Evolutionary conservation across 2,329 filamentous ascomycete genomes (phyloP), one percentile per base, ranked within the genome.

Genomic region (Colletotrichum somersetense): DNA sequence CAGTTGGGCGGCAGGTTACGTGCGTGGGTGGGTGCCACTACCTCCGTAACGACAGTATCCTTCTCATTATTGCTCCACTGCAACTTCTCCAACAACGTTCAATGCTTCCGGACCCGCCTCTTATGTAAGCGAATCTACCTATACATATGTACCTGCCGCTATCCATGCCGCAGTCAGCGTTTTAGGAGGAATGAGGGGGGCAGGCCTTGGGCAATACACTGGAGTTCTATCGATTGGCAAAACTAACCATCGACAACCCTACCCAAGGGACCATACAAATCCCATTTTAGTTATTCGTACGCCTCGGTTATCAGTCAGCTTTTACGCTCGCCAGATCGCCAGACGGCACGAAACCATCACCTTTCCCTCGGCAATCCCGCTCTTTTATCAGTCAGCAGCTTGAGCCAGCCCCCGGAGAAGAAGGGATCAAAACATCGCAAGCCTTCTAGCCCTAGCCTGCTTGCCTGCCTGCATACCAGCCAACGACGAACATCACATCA

Each of bases 291-390:
- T 61, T 56, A 70, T 72, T 26, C 26, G 26, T 26, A 30, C 30
- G 30, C 66, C 61, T 50, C 18, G 35, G 55, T 55, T 38, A 65
- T 33, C n/a, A 42, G 56, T 38, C n/a, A 42, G 56, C 7, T 18
- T 57, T 44, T 30, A 30, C 61, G 53, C 64, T 14, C 16, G 5
- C n/a, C 50, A 33, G 23, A 26, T 40, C 44, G n/a, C 58, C 38
- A 64, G 59, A 61, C 52, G 66, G 55, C 59, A 50, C 70, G 59
- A 66, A 70, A 65, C 23, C 65, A 48, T 72, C 66, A 53, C 66
- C 59, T 48, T 70, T 62, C 46, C 33, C 66, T 65, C 70, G 59
- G 66, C 48, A 61, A 57, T 62, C 44, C 42, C 66, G 66, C 53
- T 33, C n/a, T 18, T 23, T 35, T 14, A 10, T 42, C 5, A 55